Base-by-base conservation (phyloP, 352 stramenopile genomes). In the Globisporangium heterothallicum region DNA sequence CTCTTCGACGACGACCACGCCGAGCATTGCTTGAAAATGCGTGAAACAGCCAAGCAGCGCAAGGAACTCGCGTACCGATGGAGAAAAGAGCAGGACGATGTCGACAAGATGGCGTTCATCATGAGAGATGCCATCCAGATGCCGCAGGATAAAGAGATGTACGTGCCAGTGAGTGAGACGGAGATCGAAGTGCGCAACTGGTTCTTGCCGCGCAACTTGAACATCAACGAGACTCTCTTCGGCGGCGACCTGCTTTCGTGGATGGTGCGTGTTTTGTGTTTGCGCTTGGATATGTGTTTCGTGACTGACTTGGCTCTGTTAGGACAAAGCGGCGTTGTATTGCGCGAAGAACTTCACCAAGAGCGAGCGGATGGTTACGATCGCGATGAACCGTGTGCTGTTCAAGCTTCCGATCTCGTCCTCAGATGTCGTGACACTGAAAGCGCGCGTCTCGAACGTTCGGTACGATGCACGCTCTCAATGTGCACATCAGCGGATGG, bases 381-480 rank as follows among this genome's bases (percentile, higher is more conserved):
- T 83, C 21, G 72, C 70, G 8, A 79, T 87, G 66, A 84, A 83
- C 53, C 73, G 70, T 24, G 77, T 87, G 41, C 68, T 83, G 56
- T 87, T 84, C 70, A 87, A 85, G 57, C 72, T 84, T 34, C 76
- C 76, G 12, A 83, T 87, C 49, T 75, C 63, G 21, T 75, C 78
- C 56, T 63, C 77, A 43, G 75, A 87, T 66, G 78, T 87, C 32
- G 72, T 85, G 25, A 82, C 76, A 16, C 70, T 87, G 57, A 74
- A 81, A 40, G 76, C 76, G 6, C 73, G 74, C 30, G 71, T 85
- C n/a, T 69, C 64, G 40, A 82, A 63, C 35, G 71, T 76, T 16
- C 70, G 76, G 75, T 86, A 53, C 18, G 68, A 55, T 32, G n/a
- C 18, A 9, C 34, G 30, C 9, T 36, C 30, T 36, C 30, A n/a